Evolutionary conservation across 140 eudicot genomes (phyloP), one percentile per base, ranked within the genome.

Genomic region (Erigeron philadelphicus): DNA sequence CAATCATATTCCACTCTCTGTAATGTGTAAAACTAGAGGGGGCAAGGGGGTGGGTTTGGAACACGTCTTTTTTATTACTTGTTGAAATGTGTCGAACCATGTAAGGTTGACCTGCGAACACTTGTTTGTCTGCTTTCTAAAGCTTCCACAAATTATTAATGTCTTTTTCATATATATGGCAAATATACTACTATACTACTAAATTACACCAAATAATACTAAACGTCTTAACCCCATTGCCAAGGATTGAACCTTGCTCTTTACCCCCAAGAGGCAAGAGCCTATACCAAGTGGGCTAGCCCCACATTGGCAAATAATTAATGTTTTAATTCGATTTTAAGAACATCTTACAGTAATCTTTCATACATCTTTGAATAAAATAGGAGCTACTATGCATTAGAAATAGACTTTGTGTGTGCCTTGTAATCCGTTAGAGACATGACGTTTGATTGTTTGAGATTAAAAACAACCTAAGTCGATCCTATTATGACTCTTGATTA

Each of bases 351-450:
- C 38, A 31, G 38, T 31, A 31, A 31, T 31, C 38, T 31, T 31
- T 31, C 5, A 23, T 46, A 19, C 10, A 42, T 61, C 18, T 1
- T 12, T 45, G 18, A 54, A 62, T 40, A 40, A n/a, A 40, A 41
- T 64, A 44, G 53, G 25, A 44, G 46, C 53, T 44, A 4, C 53
- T 19, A 9, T 8, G 25, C 49, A 42, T 63, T 42, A 16, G 5
- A 17, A 17, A 45, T 38, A 40, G 52, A 41, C 46, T 63, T 42
- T 40, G 68, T 25, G 68, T 25, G 35, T 64, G 70, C 11, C 55
- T 13, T 19, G 7, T 19, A 41, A 18, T 6, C 38, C 49, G 1
- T 64, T 18, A 40, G 53, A 16, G 6, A 50, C 6, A n/a, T n/a
- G 0, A 12, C 16, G 0, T 11, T 50, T 50, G 6, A 3, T 4